These are phyloP conservation scores for Patellifolia procumbens DNA, from an alignment of 179 eudicot genomes.

Conservation along the genomic window DNA sequence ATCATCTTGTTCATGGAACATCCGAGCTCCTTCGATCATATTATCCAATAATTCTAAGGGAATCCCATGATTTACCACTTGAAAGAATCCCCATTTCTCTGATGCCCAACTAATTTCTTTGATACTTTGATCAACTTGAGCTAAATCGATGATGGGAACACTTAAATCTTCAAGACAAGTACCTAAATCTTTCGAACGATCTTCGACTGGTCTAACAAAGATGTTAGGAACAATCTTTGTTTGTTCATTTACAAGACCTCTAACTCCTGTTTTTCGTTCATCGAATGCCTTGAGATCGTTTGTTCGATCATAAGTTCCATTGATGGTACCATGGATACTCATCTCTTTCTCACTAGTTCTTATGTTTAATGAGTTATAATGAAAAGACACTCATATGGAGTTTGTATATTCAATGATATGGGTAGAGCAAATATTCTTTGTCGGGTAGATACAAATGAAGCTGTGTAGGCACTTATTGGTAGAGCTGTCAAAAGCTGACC, in stretches of 20 bases:
- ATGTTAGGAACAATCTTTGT: constrained; percentile 4
- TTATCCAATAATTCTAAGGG: too few species aligned
- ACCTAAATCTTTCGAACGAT: neutral
- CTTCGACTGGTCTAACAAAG: constrained; percentile 17
- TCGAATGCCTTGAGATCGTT: constrained; percentile 27
- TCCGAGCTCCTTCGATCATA: too few species aligned
- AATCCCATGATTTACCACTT: too few species aligned
- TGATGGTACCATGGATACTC: neutral
- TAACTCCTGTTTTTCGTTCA: constrained; percentile 20
- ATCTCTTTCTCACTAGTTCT: too few species aligned
- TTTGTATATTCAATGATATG: too few species aligned
- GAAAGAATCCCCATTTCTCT: too few species aligned
- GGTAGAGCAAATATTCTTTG: too few species aligned
- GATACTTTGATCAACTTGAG: neutral
- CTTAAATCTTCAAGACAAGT: neutral
- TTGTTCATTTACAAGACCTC: constrained; percentile 20
- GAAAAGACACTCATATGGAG: too few species aligned
- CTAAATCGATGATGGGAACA: constrained; percentile 20
- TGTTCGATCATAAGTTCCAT: neutral
- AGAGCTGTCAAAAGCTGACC: too few species aligned
- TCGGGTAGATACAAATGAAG: too few species aligned
- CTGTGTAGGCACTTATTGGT: too few species aligned
- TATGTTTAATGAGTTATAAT: too few species aligned
- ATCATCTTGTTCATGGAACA: constrained; percentile 24
- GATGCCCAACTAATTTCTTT: constrained; percentile 2